A percentile compares a stretch with the other conserved stretches of the same genome.
Evolutionary conservation across 306 rosid genomes (phyloP).

Genomic region (Inga laurina): DNA sequence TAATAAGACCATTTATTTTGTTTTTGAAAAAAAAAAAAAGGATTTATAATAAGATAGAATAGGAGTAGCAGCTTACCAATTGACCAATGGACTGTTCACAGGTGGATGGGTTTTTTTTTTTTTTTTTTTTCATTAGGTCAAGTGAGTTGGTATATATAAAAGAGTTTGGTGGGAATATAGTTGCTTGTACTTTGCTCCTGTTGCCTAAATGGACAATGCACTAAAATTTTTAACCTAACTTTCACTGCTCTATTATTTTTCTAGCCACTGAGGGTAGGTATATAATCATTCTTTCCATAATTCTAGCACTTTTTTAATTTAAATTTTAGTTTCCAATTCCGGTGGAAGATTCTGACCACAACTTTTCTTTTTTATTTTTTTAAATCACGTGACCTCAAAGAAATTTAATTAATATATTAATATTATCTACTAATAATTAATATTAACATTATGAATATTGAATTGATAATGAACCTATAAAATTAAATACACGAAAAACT

Average conservation of each 20-base stretch:
- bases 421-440: no score
- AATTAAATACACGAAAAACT: background rate
- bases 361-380: background rate
- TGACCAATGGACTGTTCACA: no score
- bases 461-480: no score
- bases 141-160: background rate
- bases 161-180: background rate
- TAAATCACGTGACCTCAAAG: background rate
- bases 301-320: background rate
- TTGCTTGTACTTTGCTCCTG: background rate
- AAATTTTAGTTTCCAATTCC: background rate
- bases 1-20: no score
- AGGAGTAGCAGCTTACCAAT: no score
- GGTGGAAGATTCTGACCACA: background rate
- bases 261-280: background rate
- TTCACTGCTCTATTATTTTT: background rate
- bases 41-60: no score
- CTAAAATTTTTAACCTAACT: constrained; percentile 1
- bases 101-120: no score
- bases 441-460: no score
- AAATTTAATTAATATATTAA: background rate
- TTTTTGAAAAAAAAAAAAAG: no score
- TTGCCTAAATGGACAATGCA: background rate
- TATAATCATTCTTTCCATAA: background rate
- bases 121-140: background rate